Percentiles rank a stretch among this genome's conserved stretches.
These are phyloP conservation scores for Torulaspora quercuum DNA, from an alignment of 805 yeast species.

Conservation along the genomic window DNA sequence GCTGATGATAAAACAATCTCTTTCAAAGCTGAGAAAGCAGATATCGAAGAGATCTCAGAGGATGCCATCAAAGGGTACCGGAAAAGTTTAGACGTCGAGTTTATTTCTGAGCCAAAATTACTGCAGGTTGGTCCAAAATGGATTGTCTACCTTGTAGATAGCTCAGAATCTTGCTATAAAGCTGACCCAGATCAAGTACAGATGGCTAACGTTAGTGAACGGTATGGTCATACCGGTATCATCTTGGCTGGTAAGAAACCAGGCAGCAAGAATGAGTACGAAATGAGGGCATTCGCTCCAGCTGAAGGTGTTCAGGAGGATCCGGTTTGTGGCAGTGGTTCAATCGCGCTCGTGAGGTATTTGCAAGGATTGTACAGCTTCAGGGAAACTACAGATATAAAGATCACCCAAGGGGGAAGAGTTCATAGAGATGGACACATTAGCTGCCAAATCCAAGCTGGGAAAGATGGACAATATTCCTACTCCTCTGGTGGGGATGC, in stretches of 20 bases:
- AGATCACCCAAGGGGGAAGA: conserved; percentile 41
- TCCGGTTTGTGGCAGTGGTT: conserved; percentile 57
- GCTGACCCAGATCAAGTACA: conserved; percentile 35
- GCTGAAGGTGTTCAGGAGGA: conserved; percentile 42
- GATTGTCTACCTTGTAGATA: conserved; percentile 39
- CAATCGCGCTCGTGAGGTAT: conserved; percentile 34
- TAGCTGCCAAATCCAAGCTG: conserved; percentile 24
- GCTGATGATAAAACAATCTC: conserved; percentile 23
- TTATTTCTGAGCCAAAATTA: conserved; percentile 27
- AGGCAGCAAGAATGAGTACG: conserved; percentile 32
- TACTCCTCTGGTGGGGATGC: conserved; percentile 43
- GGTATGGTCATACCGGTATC: conserved; percentile 36
- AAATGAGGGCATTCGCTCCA: conserved; percentile 47
- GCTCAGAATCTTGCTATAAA: conserved; percentile 35
- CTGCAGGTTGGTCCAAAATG: conserved; percentile 48
- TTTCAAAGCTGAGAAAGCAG: conserved; percentile 31
- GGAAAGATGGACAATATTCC: conserved; percentile 10
- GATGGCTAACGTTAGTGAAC: conserved; percentile 22
- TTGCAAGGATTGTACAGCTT: conserved; percentile 28
- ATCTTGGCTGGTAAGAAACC: conserved; percentile 40
- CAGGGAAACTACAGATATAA: conserved; percentile 20
- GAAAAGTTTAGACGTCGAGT: conserved; percentile 12
- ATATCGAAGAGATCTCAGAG: conserved; percentile 16
- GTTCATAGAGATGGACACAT: conserved; percentile 42
- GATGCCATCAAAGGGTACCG: conserved; percentile 13